Evolutionary conservation across 164 flowering plant species (phyloP).

Genomic region (Chloranthus sessilifolius): DNA sequence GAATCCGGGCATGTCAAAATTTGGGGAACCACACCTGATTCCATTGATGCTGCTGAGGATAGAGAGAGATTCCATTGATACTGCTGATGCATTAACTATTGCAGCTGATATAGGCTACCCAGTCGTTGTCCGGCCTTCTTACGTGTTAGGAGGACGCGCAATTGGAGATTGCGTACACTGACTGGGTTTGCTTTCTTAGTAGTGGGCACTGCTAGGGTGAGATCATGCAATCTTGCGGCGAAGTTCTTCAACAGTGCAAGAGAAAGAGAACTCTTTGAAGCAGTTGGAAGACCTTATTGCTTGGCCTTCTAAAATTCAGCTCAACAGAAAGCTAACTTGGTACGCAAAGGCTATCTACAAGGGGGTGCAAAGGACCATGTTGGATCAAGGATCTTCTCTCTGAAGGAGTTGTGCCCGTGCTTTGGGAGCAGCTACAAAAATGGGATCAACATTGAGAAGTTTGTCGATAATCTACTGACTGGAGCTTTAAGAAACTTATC

Average conservation of each 20-base stretch:
- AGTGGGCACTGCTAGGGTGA: too few relatives aligned
- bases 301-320: slow-evolving; percentile 81
- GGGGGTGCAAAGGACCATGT: slow-evolving; percentile 90
- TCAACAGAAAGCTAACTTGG: slow-evolving; percentile 82
- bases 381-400: slow-evolving; percentile 93
- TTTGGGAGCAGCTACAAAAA: slow-evolving; percentile 79
- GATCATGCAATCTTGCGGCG: too few relatives aligned
- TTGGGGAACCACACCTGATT: slow-evolving; percentile 92
- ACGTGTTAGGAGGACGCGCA: slow-evolving; percentile 89
- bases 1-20: slow-evolving; percentile 62
- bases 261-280: too few relatives aligned
- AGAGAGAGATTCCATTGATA: slow-evolving; percentile 77
- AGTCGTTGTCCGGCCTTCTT: slow-evolving; percentile 86
- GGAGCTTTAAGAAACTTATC: slow-evolving; percentile 85
- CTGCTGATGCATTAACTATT: slow-evolving; percentile 71
- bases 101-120: slow-evolving; percentile 76
- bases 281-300: too few relatives aligned
- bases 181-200: too few relatives aligned
- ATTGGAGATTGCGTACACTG: slow-evolving; percentile 90
- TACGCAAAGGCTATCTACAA: slow-evolving; percentile 87
- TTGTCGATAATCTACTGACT: slow-evolving; percentile 73
- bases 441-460: slow-evolving; percentile 60
- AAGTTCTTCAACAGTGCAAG: too few relatives aligned
- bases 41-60: slow-evolving; percentile 91
- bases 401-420: slow-evolving; percentile 95